Evolutionary conservation across 169 alveolate genomes (phyloP).

Genomic region (Plasmodium relictum): DNA sequence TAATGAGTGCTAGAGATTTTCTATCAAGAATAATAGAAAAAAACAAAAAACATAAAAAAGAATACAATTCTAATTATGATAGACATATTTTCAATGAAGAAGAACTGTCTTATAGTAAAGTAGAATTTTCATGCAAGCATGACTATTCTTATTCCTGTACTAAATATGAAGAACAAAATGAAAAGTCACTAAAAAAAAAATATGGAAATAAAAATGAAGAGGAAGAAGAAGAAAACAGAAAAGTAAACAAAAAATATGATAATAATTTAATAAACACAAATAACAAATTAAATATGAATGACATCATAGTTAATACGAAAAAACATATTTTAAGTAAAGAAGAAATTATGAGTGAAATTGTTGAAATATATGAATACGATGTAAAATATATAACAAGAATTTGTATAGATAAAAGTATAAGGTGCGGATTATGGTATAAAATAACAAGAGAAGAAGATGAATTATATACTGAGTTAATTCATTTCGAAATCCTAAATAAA

Average conservation of each 20-base stretch:
- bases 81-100: constrained; percentile 62
- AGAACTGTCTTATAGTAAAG: constrained; percentile 45
- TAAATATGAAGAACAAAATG: constrained; percentile 34
- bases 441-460: constrained; percentile 84
- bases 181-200: constrained; percentile 5
- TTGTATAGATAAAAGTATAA: constrained; percentile 94
- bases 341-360: constrained; percentile 88
- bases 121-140: constrained; percentile 52
- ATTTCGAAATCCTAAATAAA: constrained; percentile 79
- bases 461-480: constrained; percentile 69
- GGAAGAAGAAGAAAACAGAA: neutral
- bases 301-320: constrained; percentile 63
- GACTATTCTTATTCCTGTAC: constrained; percentile 36
- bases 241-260: neutral
- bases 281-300: constrained; percentile 60
- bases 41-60: constrained; percentile 72
- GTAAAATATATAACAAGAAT: constrained; percentile 95
- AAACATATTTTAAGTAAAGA: constrained; percentile 78
- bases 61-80: constrained; percentile 29
- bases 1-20: constrained; percentile 87
- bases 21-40: constrained; percentile 83
- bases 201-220: neutral
- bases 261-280: neutral
- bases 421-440: constrained; percentile 97
- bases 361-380: constrained; percentile 96